These are phyloP conservation scores for Aspergillus steynii DNA, from an alignment of 495 filamentous ascomycete species.

Conservation along the genomic window DNA sequence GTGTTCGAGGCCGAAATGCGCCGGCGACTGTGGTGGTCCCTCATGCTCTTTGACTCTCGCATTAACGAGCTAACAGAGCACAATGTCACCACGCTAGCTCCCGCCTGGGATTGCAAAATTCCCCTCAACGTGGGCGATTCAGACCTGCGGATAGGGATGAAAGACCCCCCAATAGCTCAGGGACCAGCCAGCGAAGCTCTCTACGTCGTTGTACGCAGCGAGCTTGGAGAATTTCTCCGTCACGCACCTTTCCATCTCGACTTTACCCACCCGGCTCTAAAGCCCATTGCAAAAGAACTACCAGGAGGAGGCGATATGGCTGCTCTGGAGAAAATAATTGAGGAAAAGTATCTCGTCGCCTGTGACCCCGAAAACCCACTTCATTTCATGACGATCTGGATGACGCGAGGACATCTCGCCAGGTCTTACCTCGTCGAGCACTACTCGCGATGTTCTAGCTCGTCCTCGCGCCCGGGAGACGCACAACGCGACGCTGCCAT, in stretches of 20 bases:
- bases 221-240: conserved; percentile 50
- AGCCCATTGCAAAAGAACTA: conserved; percentile 31
- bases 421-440: conserved; percentile 48
- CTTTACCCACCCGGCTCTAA: conserved; percentile 50
- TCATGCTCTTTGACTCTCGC: conserved; percentile 53
- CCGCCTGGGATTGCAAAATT: conserved; percentile 55
- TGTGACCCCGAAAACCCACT: conserved; percentile 52
- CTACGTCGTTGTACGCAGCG: conserved; percentile 50
- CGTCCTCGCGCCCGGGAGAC: conserved; percentile 25
- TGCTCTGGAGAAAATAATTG: conserved; percentile 43
- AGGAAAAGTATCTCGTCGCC: conserved; percentile 46
- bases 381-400: conserved; percentile 57
- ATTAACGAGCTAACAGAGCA: conserved; percentile 46
- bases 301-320: conserved; percentile 32
- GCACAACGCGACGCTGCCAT: conserved; percentile 37
- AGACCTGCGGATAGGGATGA: conserved; percentile 55
- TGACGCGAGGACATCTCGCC: conserved; percentile 41
- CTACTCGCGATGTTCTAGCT: conserved; percentile 32
- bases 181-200: conserved; percentile 48
- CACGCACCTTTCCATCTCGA: conserved; percentile 48
- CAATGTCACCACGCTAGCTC: conserved; percentile 38
- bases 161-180: conserved; percentile 34
- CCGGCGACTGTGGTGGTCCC: conserved; percentile 61
- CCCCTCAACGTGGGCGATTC: conserved; percentile 59
- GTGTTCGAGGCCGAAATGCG: conserved; percentile 58